Evolutionary conservation across 2,329 filamentous ascomycete species (phyloP).

Genomic region (Ophiostoma triangulosporum): DNA sequence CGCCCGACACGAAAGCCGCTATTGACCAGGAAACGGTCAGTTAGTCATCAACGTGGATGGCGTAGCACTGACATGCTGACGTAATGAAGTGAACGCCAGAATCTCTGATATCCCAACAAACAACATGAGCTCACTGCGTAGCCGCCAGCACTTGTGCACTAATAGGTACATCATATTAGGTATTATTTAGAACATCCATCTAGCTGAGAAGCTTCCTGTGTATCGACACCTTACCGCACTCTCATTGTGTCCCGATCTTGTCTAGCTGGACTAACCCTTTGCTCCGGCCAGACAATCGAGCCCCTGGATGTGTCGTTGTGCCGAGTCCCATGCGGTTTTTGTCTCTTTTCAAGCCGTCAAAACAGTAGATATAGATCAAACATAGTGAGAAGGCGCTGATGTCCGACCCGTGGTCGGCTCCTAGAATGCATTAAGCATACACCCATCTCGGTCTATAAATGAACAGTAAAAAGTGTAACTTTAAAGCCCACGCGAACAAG

Average conservation of each 20-base stretch:
- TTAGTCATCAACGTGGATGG: no score
- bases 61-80: no score
- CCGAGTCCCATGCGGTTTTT: background rate
- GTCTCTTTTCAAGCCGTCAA: constrained; percentile 11
- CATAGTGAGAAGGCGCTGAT: constrained; percentile 26
- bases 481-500: background rate
- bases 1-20: background rate
- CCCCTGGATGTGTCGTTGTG: background rate
- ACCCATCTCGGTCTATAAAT: constrained; percentile 18
- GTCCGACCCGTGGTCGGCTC: constrained; percentile 27
- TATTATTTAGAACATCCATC: constrained; percentile 22
- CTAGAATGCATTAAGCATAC: constrained; percentile 34
- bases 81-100: no score
- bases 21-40: no score
- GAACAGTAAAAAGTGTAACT: background rate
- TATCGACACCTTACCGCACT: background rate
- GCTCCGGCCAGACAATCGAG: constrained; percentile 13
- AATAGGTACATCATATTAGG: constrained; percentile 23
- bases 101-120: no score
- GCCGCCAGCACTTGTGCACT: no score
- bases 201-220: background rate
- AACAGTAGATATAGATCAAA: constrained; percentile 26
- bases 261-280: constrained; percentile 21
- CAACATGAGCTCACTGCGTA: no score
- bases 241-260: constrained; percentile 1